Evolutionary conservation across 306 rosid species (phyloP).

Genomic region (Cucurbita ficifolia): DNA sequence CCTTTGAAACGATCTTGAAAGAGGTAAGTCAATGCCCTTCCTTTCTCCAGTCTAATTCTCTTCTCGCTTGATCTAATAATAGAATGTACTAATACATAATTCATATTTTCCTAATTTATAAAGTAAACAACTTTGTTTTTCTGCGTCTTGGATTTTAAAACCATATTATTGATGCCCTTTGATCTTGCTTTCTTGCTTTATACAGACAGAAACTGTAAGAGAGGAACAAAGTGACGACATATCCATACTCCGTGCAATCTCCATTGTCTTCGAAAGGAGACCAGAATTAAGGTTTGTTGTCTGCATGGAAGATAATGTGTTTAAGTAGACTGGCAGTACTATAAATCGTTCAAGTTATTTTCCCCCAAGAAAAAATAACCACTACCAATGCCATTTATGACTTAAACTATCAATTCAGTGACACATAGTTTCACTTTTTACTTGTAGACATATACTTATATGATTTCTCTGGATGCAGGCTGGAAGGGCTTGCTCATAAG

Average conservation of each 20-base stretch:
- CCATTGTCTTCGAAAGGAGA: constrained; percentile 70
- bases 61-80: neutral
- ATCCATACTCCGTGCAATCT: constrained; percentile 62
- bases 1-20: constrained; percentile 48
- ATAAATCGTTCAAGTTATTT: neutral
- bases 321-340: neutral
- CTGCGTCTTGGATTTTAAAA: neutral
- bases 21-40: constrained; percentile 25
- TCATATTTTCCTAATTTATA: neutral
- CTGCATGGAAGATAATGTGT: neutral
- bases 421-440: neutral
- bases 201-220: constrained; percentile 61
- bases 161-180: constrained; percentile 10
- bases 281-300: constrained; percentile 55
- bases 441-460: neutral
- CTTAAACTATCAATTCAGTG: neutral
- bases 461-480: constrained; percentile 31
- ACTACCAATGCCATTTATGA: neutral
- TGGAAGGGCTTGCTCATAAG: constrained; percentile 78
- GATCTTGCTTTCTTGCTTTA: constrained; percentile 12
- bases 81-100: neutral
- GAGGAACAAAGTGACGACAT: constrained; percentile 54
- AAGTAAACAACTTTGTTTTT: neutral
- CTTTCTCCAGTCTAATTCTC: neutral
- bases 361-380: neutral